A percentile compares a stretch with the other conserved stretches of the same genome.
Evolutionary conservation across 2,329 filamentous ascomycete species (phyloP).

Genomic region (Botrytis deweyae): DNA sequence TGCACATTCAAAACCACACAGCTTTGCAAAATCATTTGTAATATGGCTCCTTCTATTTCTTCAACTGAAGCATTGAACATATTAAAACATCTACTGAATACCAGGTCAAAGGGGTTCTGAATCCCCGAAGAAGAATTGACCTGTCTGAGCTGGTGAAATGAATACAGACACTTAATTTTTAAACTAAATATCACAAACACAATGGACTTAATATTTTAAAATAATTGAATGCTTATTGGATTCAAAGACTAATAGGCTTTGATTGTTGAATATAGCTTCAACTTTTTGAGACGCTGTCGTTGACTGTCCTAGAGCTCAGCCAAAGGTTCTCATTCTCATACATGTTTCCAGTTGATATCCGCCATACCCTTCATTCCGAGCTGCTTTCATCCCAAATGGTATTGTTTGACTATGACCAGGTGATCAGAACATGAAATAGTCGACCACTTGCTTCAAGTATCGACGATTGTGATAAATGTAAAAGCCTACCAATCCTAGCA

Average conservation of each 20-base stretch:
- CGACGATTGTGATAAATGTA: background rate
- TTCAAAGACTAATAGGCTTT: background rate
- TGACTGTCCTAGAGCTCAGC: background rate
- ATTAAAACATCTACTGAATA: too few relatives aligned
- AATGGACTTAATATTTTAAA: background rate
- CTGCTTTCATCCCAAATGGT: background rate
- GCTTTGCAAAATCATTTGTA: too few relatives aligned
- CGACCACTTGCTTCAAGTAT: background rate
- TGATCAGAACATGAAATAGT: background rate
- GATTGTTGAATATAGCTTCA: background rate
- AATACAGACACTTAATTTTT: background rate
- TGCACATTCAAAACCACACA: too few relatives aligned
- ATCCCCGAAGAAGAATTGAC: too few relatives aligned
- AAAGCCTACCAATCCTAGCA: background rate
- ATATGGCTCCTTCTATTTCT: too few relatives aligned
- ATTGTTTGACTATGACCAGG: background rate
- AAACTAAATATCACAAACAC: fast-evolving
- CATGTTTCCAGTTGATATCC: background rate
- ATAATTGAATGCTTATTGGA: background rate
- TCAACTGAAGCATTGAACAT: too few relatives aligned
- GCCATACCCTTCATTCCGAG: background rate
- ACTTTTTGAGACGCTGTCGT: background rate
- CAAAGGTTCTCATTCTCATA: background rate
- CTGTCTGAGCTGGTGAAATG: background rate
- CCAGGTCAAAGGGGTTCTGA: too few relatives aligned